Evolutionary conservation across 345 rosid genomes (phyloP).

Genomic region (Dovyalis caffra): DNA sequence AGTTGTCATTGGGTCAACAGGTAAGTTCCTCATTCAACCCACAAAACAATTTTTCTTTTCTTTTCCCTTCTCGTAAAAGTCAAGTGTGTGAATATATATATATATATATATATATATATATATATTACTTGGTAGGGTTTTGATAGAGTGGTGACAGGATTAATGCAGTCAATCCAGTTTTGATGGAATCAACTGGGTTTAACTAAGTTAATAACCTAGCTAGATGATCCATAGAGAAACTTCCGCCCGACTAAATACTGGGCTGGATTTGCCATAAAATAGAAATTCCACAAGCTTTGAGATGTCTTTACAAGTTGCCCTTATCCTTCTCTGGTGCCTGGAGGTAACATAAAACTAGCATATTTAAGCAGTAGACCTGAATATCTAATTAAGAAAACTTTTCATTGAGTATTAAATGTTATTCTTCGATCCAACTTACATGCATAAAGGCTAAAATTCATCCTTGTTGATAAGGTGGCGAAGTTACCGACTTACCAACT

Average conservation of each 20-base stretch:
- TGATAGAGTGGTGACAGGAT: too few relatives aligned
- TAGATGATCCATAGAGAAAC: not conserved
- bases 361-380: not conserved
- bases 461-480: not conserved
- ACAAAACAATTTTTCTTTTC: too few relatives aligned
- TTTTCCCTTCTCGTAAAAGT: too few relatives aligned
- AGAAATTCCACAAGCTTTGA: not conserved
- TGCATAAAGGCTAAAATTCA: not conserved
- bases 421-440: not conserved
- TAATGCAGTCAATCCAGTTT: not conserved
- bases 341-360: too few relatives aligned
- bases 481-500: not conserved
- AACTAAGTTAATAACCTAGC: not conserved
- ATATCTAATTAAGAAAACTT: not conserved
- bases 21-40: too few relatives aligned
- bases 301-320: not conserved
- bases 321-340: not conserved
- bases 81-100: too few relatives aligned
- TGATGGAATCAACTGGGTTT: too few relatives aligned
- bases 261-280: not conserved
- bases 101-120: too few relatives aligned
- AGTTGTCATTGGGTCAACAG: too few relatives aligned
- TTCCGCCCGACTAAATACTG: not conserved
- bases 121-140: too few relatives aligned
- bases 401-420: not conserved